Evolutionary conservation across 257 asterid species (phyloP).

Genomic region (Scutellaria baicalensis): DNA sequence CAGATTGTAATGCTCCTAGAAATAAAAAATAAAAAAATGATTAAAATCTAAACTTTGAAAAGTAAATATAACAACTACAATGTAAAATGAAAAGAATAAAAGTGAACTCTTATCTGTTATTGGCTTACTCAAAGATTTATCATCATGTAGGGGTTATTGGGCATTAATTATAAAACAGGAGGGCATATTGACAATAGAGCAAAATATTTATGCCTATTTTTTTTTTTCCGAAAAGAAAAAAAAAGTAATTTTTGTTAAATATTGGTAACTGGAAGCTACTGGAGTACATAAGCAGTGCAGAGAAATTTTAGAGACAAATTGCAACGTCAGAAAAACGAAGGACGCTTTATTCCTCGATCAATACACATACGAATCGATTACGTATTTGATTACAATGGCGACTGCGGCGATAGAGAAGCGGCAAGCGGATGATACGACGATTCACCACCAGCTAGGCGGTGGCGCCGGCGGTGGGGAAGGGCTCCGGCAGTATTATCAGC

Average conservation of each 20-base stretch:
- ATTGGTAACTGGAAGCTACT: no score
- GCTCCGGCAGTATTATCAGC: slow-evolving; percentile 61
- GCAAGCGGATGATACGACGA: slow-evolving; percentile 30
- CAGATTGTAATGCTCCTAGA: no score
- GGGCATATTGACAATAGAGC: background rate
- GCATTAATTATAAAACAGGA: background rate
- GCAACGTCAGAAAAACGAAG: slow-evolving; percentile 9
- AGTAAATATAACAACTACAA: no score
- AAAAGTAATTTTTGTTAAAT: background rate
- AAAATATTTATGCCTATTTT: no score
- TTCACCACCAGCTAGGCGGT: slow-evolving; percentile 27
- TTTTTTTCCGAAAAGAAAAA: no score
- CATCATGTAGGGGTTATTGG: background rate
- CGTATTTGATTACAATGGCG: slow-evolving; percentile 29
- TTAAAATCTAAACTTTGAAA: no score
- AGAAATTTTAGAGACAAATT: background rate
- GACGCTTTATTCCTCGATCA: background rate
- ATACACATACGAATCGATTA: background rate
- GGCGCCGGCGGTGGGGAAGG: slow-evolving; percentile 49
- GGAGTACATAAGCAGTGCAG: background rate
- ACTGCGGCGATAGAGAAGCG: slow-evolving; percentile 40
- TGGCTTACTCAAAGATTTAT: no score
- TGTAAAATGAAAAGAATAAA: no score
- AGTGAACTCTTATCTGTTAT: no score
- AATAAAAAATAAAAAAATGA: no score